Base-by-base conservation (phyloP, 164 flowering plant species). In the Dillenia turbinata region DNA sequence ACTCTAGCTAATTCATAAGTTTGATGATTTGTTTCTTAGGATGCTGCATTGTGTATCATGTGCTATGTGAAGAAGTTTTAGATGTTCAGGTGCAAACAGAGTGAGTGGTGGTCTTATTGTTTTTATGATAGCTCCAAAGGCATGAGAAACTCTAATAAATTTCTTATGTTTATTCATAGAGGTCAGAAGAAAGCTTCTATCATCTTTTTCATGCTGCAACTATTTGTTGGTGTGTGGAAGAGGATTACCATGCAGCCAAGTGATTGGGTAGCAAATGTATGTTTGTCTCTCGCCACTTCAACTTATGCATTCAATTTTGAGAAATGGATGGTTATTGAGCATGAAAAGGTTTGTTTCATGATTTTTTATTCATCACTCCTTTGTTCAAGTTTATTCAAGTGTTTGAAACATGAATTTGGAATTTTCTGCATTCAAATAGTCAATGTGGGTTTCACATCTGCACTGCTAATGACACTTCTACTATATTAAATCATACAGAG, bases 261-360 rank as follows among this genome's bases (percentile, higher is more conserved):
- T 69, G 62, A 77, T 45, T 80, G 84, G 84, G 65, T 85, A 15
- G 79, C 87, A 44, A 85, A 76, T 61, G 71, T 84, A 40, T 84
- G 84, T 68, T 71, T 88, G 61, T 83, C 94, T 44, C 72, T 92
- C 63, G 84, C 96, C n/a, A 78, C 87, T 54, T 83, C 88, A 17
- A 69, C 85, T 73, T 95, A 71, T 72, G 81, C 82, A 13, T 84
- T 84, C 78, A 72, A 88, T 69, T 95, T 89, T 26, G 99, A 94
- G 79, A 75, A 92, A 46, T 89, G 96, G 94, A 74, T 83, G 79
- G 96, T 83, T 8, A 70, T 78, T 67, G 96, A 92, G 62, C 92
- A 88, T 69, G 96, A 92, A 49, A 85, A 89, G 99, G 99, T 94
- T 53, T 54, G 89, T 70, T 44, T 16, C 26, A 10, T 44, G 13